phyloP scores from a whole-genome alignment of 2,329 filamentous ascomycete species.

The Fusarium redolens region DNA sequence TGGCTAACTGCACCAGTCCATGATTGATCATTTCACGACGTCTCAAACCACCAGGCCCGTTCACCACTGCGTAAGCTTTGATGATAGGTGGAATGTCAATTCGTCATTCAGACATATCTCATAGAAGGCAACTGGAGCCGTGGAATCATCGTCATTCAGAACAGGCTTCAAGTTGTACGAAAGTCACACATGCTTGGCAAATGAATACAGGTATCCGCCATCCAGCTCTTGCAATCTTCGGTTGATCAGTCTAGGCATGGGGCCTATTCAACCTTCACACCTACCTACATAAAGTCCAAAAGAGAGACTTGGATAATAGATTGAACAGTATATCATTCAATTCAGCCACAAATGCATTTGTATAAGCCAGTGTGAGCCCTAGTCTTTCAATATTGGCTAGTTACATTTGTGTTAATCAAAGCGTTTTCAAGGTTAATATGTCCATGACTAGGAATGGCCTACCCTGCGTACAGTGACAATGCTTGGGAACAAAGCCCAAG shows the following conservation, averaged over 20 bases:
- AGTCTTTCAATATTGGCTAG: not conserved
- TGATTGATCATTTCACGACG: not conserved
- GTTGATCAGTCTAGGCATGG: not conserved
- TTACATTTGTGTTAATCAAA: not conserved
- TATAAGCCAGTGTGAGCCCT: not conserved
- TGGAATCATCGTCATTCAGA: not conserved
- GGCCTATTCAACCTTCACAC: not conserved
- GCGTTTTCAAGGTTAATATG: not conserved
- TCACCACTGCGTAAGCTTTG: no score
- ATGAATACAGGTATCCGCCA: conserved; percentile 10
- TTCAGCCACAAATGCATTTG: not conserved
- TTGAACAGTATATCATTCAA: not conserved
- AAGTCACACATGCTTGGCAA: not conserved
- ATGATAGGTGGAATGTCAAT: not conserved
- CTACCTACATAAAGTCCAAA: not conserved
- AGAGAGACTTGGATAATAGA: not conserved
- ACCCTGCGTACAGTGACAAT: no score
- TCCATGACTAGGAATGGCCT: not conserved
- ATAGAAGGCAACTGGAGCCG: conserved; percentile 26
- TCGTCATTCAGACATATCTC: not conserved
- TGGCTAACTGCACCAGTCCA: not conserved
- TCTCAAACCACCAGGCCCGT: not conserved
- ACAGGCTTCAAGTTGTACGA: not conserved
- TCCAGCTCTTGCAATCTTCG: not conserved
- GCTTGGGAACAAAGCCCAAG: no score